phyloP scores from a whole-genome alignment of 2,329 filamentous ascomycete species.

The Metarhizium rileyi region DNA sequence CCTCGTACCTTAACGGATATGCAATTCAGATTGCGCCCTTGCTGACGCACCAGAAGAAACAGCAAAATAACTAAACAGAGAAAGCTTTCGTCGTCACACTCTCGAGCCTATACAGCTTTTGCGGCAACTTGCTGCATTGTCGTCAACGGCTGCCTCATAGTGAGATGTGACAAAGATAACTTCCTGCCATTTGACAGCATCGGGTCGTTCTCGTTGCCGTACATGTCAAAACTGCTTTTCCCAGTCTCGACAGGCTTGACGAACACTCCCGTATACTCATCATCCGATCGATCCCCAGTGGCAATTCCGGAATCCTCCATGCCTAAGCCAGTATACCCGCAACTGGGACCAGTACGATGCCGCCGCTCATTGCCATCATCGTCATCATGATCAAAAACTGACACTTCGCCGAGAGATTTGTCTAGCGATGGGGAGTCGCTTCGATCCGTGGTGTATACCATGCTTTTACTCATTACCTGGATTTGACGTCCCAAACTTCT shows the following conservation, averaged over 20 bases:
- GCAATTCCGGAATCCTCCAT: constrained; percentile 28
- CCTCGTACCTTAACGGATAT: background rate
- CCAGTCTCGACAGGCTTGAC: constrained; percentile 41
- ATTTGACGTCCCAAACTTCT: constrained; percentile 41
- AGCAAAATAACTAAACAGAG: no score
- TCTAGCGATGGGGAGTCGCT: constrained; percentile 24
- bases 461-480: constrained; percentile 34
- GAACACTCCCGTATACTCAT: constrained; percentile 37
- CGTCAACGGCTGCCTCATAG: constrained; percentile 26
- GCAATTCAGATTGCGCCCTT: background rate
- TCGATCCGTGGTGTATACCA: constrained; percentile 11
- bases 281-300: constrained; percentile 29
- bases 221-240: constrained; percentile 27
- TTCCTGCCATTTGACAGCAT: constrained; percentile 50
- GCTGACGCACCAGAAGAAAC: background rate
- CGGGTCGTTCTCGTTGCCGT: constrained; percentile 29
- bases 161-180: constrained; percentile 54
- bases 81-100: no score
- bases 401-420: constrained; percentile 27
- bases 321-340: background rate
- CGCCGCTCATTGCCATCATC: constrained; percentile 22
- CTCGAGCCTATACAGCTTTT: constrained; percentile 14
- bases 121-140: constrained; percentile 13
- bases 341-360: background rate
- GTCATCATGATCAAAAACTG: constrained; percentile 34